phyloP scores from a whole-genome alignment of 1,284 basidiomycete genomes.

The Spongispora temasekensis region DNA sequence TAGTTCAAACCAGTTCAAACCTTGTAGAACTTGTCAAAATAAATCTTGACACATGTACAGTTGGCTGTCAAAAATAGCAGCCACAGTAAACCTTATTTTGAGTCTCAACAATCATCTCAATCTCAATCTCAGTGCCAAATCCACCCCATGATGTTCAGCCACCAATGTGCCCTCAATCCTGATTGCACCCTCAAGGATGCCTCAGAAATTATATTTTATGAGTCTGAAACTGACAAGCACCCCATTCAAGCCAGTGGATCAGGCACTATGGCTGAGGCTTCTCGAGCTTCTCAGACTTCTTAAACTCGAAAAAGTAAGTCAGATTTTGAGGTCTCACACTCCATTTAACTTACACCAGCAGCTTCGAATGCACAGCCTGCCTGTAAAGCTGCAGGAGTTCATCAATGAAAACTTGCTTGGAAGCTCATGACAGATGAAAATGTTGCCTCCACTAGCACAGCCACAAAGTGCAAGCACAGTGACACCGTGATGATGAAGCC shows the following conservation, averaged over 20 bases:
- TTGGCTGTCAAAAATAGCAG: background rate
- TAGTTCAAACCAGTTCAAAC: background rate
- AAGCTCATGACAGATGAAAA: background rate
- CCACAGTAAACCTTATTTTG: background rate
- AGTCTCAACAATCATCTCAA: background rate
- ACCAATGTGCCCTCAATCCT: background rate
- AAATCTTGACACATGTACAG: background rate
- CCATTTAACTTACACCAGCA: background rate
- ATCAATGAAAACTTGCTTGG: background rate
- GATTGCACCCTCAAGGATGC: background rate
- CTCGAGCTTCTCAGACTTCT: background rate
- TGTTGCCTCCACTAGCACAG: background rate
- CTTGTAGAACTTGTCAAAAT: background rate
- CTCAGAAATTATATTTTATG: background rate
- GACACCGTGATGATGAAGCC: background rate
- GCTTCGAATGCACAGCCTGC: background rate
- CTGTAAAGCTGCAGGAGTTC: background rate
- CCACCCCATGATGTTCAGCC: background rate
- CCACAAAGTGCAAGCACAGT: background rate
- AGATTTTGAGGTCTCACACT: background rate
- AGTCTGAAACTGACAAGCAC: background rate
- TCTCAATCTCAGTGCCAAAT: background rate
- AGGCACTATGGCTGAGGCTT: background rate
- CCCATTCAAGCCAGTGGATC: background rate
- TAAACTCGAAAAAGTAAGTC: background rate